Conservation (phyloP, 176 grass and related monocot genomes). For the Elymus sibiricus region DNA sequence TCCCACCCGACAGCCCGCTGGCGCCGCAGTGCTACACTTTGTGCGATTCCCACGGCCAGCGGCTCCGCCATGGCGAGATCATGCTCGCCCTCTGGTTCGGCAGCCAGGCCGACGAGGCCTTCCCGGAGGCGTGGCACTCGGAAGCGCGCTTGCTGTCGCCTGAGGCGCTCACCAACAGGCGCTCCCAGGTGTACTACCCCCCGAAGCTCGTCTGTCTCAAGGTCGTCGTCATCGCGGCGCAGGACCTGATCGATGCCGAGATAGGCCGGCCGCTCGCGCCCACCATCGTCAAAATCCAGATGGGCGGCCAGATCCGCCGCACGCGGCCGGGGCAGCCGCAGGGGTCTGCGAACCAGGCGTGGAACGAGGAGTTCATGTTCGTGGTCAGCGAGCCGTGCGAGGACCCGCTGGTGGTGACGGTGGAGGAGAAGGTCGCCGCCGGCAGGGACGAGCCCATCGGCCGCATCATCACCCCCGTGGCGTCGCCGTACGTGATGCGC, state of each 20-base stretch:
- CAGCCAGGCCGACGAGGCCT: conserved; percentile 77
- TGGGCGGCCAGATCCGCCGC: conserved; percentile 29
- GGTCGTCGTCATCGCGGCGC: too few species aligned
- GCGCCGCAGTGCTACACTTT: conserved; percentile 78
- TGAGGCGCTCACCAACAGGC: too few species aligned
- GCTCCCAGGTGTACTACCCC: too few species aligned
- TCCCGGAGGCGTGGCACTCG: conserved; percentile 71
- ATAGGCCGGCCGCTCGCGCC: conserved; percentile 24
- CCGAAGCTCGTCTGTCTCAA: too few species aligned
- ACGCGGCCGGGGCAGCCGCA: conserved; percentile 32
- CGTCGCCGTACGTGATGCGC: not conserved
- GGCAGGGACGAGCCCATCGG: conserved; percentile 47
- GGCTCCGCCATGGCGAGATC: conserved; percentile 35
- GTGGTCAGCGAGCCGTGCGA: conserved; percentile 63
- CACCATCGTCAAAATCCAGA: conserved; percentile 40
- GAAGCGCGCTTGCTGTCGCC: conserved; percentile 12
- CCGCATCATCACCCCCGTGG: conserved; percentile 26
- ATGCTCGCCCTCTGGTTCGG: conserved; percentile 66
- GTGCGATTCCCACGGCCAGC: conserved; percentile 24
- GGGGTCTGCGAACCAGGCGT: conserved; percentile 38
- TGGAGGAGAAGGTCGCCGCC: conserved; percentile 47
- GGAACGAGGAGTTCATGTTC: conserved; percentile 83
- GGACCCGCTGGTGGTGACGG: conserved; percentile 58
- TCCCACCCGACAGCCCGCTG: conserved; percentile 72
- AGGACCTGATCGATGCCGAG: not conserved